Evolutionary conservation across 116 monocot genomes (phyloP).

Genomic region (Phalaenopsis hybrid): DNA sequence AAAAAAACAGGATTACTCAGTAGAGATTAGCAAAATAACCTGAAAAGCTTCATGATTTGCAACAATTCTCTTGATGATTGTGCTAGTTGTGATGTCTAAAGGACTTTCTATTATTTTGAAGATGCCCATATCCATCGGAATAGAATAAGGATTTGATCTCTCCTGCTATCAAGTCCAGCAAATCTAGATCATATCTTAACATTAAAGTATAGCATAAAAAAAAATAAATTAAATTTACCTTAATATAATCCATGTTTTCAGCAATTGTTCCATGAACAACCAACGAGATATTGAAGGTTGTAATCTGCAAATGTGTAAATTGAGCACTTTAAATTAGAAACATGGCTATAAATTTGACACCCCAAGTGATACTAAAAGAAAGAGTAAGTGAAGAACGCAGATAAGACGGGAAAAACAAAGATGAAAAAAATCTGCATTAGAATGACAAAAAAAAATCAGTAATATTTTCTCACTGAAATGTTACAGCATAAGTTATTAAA

Average conservation of each 20-base stretch:
- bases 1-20: background rate
- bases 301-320: slow-evolving; percentile 48
- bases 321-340: background rate
- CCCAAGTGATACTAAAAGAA: background rate
- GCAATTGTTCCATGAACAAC: slow-evolving; percentile 54
- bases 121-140: slow-evolving; percentile 72
- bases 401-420: background rate
- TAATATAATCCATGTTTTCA: slow-evolving; percentile 63
- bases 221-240: slow-evolving; percentile 26
- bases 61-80: slow-evolving; percentile 85
- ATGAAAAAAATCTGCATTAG: background rate
- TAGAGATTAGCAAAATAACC: slow-evolving; percentile 21
- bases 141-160: slow-evolving; percentile 65
- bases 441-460: background rate
- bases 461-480: background rate
- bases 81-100: slow-evolving; percentile 86
- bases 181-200: slow-evolving; percentile 4
- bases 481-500: background rate
- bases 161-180: slow-evolving; percentile 31
- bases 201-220: background rate
- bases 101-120: slow-evolving; percentile 62
- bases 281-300: slow-evolving; percentile 69
- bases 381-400: background rate
- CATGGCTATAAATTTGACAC: background rate
- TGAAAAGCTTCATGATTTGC: slow-evolving; percentile 91